Evolutionary conservation across 1,139 yeast species (phyloP), one percentile per base, ranked within the genome.

Genomic region (Saccharomyces uvarum): DNA sequence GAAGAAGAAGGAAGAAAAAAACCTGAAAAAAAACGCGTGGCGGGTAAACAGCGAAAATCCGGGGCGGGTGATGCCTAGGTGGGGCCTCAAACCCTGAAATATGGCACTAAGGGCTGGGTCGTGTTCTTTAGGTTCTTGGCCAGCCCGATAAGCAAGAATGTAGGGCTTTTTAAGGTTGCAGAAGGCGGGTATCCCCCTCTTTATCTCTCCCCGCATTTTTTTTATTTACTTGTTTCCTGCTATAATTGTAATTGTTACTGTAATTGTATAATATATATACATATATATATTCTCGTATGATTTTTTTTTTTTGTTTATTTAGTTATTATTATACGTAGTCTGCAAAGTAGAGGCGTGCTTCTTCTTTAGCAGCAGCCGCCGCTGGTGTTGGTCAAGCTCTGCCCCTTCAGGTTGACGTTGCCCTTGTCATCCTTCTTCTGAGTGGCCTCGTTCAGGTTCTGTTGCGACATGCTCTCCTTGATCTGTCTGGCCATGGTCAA

Each of bases 401-500:
- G 93, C 59, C 98, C 97, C 69, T 88, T 81, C 73, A 93, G 79
- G 75, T 89, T 90, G 63, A 91, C 95, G 64, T 83, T 81, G 55
- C 88, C 80, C 74, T 86, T 87, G 57, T 76, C 79, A 62, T 75
- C 64, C 27, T 77, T 69, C 77, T 69, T 70, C 53, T 63, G 64
- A 54, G 59, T 62, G 29, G 63, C 64, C n/a, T 56, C 57, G 48
- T 77, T 61, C 78, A 80, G 57, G 75, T 75, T 61, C 77, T 78
- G 71, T 77, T 86, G 61, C 8, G 97, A 89, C 89, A 91, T 88
- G 70, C 91, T 90, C 61, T 96, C 96, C 78, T 95, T 95, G 71
- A 93, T 93, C 74, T 95, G 98, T 73, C 96, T 86, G 8, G 99
- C 97, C 99, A 93, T 93, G 62, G 97, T 89, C 78, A 89, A 84